Evolutionary conservation across 495 filamentous ascomycete species (phyloP).

Genomic region (Pyrenula aspistea): DNA sequence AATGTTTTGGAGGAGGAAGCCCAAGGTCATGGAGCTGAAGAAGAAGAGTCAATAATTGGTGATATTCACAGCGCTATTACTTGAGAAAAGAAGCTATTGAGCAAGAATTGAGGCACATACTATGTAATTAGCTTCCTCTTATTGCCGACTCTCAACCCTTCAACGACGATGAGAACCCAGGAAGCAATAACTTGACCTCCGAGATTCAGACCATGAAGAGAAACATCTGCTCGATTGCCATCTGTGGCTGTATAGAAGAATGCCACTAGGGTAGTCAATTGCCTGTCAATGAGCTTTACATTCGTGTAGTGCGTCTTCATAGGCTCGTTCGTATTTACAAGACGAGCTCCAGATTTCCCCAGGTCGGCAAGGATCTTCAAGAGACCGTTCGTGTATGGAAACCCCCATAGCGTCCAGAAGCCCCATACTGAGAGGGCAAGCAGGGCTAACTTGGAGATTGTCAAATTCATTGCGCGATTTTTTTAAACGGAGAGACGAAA

Average conservation of each 20-base stretch:
- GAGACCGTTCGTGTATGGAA: not conserved
- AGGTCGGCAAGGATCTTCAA: not conserved
- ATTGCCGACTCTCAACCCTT: constrained; percentile 44
- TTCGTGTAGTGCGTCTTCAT: constrained; percentile 39
- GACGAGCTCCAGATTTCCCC: not conserved
- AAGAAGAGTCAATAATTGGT: not conserved
- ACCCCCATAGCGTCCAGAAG: not conserved
- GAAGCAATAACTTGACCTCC: constrained; percentile 41
- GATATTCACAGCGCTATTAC: too few relatives aligned
- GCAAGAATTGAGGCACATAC: constrained; percentile 25
- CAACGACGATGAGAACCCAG: constrained; percentile 43
- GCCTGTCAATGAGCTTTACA: constrained; percentile 29
- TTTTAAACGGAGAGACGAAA: too few relatives aligned
- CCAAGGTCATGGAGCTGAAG: constrained; percentile 33
- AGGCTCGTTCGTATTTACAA: constrained; percentile 15
- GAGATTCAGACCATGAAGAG: constrained; percentile 35
- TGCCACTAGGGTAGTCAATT: constrained; percentile 30
- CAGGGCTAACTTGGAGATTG: not conserved
- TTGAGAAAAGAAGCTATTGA: not conserved
- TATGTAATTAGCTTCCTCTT: constrained; percentile 35
- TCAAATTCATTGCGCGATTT: not conserved
- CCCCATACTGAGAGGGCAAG: not conserved
- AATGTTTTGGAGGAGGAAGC: constrained; percentile 39
- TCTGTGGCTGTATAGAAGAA: constrained; percentile 48
- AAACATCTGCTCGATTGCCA: constrained; percentile 28